phyloP scores from a whole-genome alignment of 768 basidiomycete genomes.

The Kwoniella sp. region DNA sequence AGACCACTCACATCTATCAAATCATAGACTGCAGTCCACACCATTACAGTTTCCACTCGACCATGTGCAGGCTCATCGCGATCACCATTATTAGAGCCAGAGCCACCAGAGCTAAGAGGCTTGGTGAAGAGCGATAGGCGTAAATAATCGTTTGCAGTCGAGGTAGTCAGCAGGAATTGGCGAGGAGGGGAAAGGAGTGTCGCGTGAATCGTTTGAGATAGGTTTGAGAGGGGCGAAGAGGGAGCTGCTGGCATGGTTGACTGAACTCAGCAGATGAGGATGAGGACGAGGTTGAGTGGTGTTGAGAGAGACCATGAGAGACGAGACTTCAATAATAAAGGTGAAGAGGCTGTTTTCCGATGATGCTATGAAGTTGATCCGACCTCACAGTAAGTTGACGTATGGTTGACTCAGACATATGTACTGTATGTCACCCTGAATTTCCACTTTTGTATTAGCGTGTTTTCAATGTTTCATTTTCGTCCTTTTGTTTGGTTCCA shows the following conservation, averaged over 20 bases:
- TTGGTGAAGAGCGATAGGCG: background rate
- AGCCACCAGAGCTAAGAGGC: too few species aligned
- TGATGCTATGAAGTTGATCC: background rate
- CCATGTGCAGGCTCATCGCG: too few species aligned
- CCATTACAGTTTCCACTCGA: background rate
- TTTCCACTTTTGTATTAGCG: background rate
- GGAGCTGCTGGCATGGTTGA: background rate
- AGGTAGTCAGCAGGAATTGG: constrained; percentile 10
- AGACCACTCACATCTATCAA: background rate
- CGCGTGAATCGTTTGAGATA: constrained; percentile 20
- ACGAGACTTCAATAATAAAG: too few species aligned
- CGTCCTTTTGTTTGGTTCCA: background rate
- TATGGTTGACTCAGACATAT: background rate
- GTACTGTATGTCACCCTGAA: background rate
- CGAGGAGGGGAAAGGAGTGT: constrained; percentile 18
- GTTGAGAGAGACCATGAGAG: too few species aligned
- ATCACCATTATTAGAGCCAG: too few species aligned
- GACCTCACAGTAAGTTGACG: background rate
- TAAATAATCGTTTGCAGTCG: background rate
- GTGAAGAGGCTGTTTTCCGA: too few species aligned
- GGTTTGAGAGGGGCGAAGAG: background rate
- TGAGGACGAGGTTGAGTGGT: too few species aligned
- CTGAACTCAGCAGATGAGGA: too few species aligned
- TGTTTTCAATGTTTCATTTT: background rate
- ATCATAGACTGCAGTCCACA: background rate